Percentiles rank a stretch among this genome's conserved stretches.
Conservation (phyloP, 305 asterid genomes). For the Solanum aculeatissimum region DNA sequence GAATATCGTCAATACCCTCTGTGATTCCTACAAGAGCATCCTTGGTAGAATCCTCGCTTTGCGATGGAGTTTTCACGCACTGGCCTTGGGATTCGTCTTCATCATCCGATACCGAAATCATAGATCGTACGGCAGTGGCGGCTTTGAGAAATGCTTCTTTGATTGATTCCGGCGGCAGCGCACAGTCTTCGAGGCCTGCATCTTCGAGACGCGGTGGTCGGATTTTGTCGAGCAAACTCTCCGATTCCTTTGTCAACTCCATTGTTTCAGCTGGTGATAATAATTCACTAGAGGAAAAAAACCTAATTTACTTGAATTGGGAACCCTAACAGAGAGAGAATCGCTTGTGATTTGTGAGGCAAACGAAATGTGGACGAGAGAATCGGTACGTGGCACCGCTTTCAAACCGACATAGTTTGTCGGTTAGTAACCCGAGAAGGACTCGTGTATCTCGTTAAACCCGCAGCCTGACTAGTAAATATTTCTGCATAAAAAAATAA, state of each 20-base stretch:
- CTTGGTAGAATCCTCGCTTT: slow-evolving; percentile 20
- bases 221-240: slow-evolving; percentile 32
- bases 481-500: too few species aligned
- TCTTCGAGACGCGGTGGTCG: slow-evolving; percentile 77
- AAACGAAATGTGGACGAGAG: not conserved
- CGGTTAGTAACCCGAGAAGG: not conserved
- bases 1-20: slow-evolving; percentile 31
- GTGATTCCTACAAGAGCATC: slow-evolving; percentile 44
- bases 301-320: not conserved
- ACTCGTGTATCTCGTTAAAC: not conserved
- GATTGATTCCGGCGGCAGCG: slow-evolving; percentile 70
- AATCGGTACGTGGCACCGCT: not conserved
- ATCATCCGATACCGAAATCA: slow-evolving; percentile 32
- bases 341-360: not conserved
- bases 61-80: slow-evolving; percentile 56
- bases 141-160: slow-evolving; percentile 70
- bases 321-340: not conserved
- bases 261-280: slow-evolving; percentile 4
- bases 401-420: not conserved
- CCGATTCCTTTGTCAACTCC: slow-evolving; percentile 35
- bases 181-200: slow-evolving; percentile 94
- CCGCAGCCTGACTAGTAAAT: not conserved
- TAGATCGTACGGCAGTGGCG: slow-evolving; percentile 60
- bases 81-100: slow-evolving; percentile 25
- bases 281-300: not conserved